Percentiles rank a stretch among this genome's conserved stretches.
These are phyloP conservation scores for Protomyces macrosporus DNA, from an alignment of 1,139 yeast species.

Conservation along the genomic window DNA sequence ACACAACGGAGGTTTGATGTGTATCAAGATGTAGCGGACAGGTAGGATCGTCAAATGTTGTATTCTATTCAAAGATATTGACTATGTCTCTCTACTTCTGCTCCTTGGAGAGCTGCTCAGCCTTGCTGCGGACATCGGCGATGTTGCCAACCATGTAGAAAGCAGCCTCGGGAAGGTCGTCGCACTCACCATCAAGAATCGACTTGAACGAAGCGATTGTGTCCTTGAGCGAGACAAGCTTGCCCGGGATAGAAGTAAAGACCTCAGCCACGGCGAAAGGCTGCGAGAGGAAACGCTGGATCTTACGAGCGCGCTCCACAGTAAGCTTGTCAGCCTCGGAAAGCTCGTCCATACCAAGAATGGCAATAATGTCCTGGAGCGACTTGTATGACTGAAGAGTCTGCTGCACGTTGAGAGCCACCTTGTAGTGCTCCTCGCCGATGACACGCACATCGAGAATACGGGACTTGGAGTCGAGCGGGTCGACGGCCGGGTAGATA, in stretches of 20 bases:
- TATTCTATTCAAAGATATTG: not conserved
- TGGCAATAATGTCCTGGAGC: slow-evolving; percentile 99
- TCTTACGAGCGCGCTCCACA: slow-evolving; percentile 99
- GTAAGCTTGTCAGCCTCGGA: slow-evolving; percentile 97
- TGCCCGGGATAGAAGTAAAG: slow-evolving; percentile 99
- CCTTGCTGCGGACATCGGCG: slow-evolving; percentile 81
- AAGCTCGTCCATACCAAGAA: slow-evolving; percentile 99
- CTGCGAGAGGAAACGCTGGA: slow-evolving; percentile 99
- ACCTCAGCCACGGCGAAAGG: slow-evolving; percentile 99
- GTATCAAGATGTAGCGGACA: slow-evolving; percentile 58
- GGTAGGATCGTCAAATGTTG: not conserved
- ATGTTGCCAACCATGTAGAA: slow-evolving; percentile 99
- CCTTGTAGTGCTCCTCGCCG: slow-evolving; percentile 97
- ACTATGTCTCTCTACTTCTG: not conserved
- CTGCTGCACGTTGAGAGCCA: slow-evolving; percentile 93
- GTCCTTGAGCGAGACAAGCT: slow-evolving; percentile 92
- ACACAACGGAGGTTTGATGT: slow-evolving; percentile 80
- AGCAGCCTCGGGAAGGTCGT: slow-evolving; percentile 97
- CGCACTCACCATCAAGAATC: slow-evolving; percentile 97
- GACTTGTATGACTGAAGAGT: slow-evolving; percentile 99
- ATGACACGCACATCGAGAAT: slow-evolving; percentile 94
- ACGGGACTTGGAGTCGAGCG: slow-evolving; percentile 98
- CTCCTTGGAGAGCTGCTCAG: slow-evolving; percentile 18
- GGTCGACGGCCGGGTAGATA: slow-evolving; percentile 99
- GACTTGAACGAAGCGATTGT: slow-evolving; percentile 93